These are phyloP conservation scores for Colletotrichum tropicale DNA, from an alignment of 2,329 filamentous ascomycete genomes.

Conservation along the genomic window DNA sequence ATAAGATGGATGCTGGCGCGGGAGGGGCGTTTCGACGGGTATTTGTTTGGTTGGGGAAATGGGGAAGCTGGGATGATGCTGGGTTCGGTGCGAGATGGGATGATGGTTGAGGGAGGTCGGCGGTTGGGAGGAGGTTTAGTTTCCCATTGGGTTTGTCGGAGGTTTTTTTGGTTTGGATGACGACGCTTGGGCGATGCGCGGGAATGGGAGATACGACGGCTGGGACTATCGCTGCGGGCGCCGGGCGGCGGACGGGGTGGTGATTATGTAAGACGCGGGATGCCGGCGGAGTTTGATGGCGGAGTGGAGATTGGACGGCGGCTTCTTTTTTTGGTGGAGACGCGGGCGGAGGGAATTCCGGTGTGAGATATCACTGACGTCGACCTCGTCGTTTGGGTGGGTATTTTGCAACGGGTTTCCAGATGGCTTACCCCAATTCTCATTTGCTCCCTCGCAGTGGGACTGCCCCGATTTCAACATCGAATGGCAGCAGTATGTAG, in stretches of 20 bases:
- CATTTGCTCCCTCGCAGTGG: no score
- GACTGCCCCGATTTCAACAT: no score
- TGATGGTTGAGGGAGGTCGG: not conserved
- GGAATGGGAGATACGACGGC: not conserved
- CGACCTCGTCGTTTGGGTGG: no score
- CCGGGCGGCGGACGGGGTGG: not conserved
- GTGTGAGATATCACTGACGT: no score
- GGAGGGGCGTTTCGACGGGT: not conserved
- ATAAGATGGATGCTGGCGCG: not conserved
- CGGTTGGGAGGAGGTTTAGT: not conserved
- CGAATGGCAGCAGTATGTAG: no score
- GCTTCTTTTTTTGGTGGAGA: not conserved
- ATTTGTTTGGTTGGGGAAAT: not conserved
- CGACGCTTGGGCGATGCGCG: not conserved
- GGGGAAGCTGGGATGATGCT: not conserved
- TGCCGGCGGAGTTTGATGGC: not conserved
- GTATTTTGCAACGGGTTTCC: no score
- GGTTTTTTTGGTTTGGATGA: not conserved
- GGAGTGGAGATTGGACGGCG: not conserved
- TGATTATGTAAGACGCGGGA: not conserved
- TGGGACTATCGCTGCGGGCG: not conserved
- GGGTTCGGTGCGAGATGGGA: not conserved
- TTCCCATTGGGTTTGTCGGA: not conserved
- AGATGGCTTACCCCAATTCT: no score
- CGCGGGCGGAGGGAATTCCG: not conserved